Conservation (phyloP, 257 asterid genomes). For the Marsdenia floribunda region DNA sequence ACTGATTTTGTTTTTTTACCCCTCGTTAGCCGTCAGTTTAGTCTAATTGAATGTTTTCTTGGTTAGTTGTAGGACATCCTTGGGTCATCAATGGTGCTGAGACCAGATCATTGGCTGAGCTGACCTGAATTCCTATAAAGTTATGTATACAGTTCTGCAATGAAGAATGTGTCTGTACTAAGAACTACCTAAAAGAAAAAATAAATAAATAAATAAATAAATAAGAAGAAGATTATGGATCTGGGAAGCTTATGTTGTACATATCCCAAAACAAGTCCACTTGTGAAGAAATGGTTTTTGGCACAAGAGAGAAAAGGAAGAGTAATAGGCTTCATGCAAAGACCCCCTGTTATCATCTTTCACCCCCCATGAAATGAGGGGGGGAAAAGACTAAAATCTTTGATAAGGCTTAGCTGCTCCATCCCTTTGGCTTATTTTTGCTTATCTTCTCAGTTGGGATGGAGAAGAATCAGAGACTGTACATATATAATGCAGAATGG, state of each 20-base stretch:
- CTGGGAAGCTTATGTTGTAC: slow-evolving; percentile 9
- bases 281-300: slow-evolving; percentile 3
- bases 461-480: slow-evolving; percentile 20
- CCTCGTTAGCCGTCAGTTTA: background rate
- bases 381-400: background rate
- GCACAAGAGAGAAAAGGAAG: background rate
- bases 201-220: no score
- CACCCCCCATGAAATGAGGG: background rate
- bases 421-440: background rate
- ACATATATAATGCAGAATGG: slow-evolving; percentile 7
- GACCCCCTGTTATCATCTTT: background rate
- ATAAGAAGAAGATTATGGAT: background rate
- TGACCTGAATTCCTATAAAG: background rate
- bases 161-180: background rate
- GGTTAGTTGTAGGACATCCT: slow-evolving; percentile 36
- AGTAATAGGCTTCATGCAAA: no score
- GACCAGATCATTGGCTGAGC: slow-evolving; percentile 27
- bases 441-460: slow-evolving; percentile 8
- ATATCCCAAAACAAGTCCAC: background rate
- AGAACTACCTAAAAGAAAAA: background rate
- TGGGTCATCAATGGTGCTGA: slow-evolving; percentile 36
- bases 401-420: background rate
- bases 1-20: background rate
- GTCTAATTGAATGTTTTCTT: background rate
- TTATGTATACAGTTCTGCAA: background rate